phyloP scores from a whole-genome alignment of 2,329 filamentous ascomycete genomes.

The Cryphonectria carpinicola region DNA sequence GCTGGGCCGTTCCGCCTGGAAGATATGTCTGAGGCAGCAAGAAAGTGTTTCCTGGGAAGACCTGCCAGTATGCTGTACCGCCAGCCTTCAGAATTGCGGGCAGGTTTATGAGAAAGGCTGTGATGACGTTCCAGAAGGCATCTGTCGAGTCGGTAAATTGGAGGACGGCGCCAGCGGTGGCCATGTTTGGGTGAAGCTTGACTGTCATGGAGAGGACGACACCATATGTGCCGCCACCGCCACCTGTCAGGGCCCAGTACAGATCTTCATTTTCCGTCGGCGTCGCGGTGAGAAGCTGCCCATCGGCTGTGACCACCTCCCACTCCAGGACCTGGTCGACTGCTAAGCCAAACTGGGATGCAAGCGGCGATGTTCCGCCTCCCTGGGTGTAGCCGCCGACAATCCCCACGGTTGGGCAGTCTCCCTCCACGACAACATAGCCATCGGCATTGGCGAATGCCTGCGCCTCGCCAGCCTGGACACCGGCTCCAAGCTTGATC shows the following conservation, averaged over 20 bases:
- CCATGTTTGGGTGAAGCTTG: conserved; percentile 42
- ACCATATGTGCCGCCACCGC: conserved; percentile 53
- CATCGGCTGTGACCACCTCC: conserved; percentile 48
- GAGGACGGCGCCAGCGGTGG: conserved; percentile 4
- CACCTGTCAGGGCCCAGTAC: conserved; percentile 56
- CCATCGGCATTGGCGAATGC: conserved; percentile 41
- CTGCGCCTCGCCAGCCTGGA: conserved; percentile 49
- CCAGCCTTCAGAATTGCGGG: conserved; percentile 12
- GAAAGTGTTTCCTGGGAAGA: neutral
- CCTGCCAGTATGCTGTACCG: neutral
- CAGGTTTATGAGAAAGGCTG: conserved; percentile 4
- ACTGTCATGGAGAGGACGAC: conserved; percentile 52
- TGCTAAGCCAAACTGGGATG: conserved; percentile 49
- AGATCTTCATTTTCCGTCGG: conserved; percentile 48
- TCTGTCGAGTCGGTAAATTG: conserved; percentile 7
- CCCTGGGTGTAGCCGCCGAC: conserved; percentile 57
- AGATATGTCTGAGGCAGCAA: conserved; percentile 11
- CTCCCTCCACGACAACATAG: conserved; percentile 48
- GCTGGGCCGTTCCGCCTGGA: conserved; percentile 6
- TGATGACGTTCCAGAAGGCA: neutral
- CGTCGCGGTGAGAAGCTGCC: conserved; percentile 44
- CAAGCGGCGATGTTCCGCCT: conserved; percentile 51
- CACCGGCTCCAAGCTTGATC: conserved; percentile 54
- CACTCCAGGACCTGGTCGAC: conserved; percentile 53
- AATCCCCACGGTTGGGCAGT: conserved; percentile 49